Base-by-base conservation (phyloP, 306 rosid genomes). In the Senna siamea region DNA sequence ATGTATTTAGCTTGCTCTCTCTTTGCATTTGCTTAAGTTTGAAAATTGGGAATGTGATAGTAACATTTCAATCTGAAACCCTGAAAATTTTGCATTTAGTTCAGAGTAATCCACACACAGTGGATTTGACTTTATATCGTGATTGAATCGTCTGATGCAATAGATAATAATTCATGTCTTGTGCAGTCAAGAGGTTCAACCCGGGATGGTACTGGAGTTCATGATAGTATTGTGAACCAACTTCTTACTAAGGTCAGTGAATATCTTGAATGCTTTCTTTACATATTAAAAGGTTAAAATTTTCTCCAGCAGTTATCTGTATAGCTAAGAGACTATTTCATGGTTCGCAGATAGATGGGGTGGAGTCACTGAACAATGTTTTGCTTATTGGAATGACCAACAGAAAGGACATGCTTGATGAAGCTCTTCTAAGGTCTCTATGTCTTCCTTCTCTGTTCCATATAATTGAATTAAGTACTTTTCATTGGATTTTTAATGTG, bases 361-460 rank as follows among this genome's bases (percentile, higher is more conserved):
- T 95, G 78, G 99, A 95, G 76, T 90, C 99, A 13, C 81, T 95
- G 55, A 95, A 95, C 74, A 95, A 95, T 92, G 98, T 95, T 54
- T 84, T 95, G 83, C 99, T 95, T 79, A 95, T 95, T 87, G 99
- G 99, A 81, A 95, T 95, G 98, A 95, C 99, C 58, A 95, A 95
- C 86, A 90, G 99, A 85, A 95, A 92, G 84, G 98, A 95, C 80
- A 82, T 95, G 86, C 94, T 95, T 85, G 99, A 95, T 84, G 99
- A 92, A 79, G 99, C 99, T 50, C 96, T 95, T 77, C 69, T 95
- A 22, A 10, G 0, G 5, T 44, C 9, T 50, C 55, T n/a, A 2
- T 50, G 22, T 0, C 22, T n/a, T 50, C 55, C 56, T 17, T 51
- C 26, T 8, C 23, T 9, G 6, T 51, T 51, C 12, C 56, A 17